These are phyloP conservation scores for Gracilaria caudata DNA, from an alignment of 23 red algal genomes.

Conservation along the genomic window DNA sequence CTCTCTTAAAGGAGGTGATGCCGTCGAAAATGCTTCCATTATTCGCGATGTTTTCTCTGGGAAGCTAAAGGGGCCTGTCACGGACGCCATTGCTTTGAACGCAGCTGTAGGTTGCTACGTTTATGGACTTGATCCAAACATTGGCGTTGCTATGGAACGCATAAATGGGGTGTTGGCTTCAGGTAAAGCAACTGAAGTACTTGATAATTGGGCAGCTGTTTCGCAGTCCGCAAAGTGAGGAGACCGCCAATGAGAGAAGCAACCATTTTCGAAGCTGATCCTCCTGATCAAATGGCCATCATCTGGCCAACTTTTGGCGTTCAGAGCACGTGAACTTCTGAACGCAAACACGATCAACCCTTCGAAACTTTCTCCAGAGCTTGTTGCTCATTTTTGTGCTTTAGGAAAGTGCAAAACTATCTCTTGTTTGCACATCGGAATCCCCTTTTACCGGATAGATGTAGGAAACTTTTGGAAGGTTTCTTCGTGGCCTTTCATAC, in stretches of 20 bases:
- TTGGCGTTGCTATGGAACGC: conserved; percentile 53
- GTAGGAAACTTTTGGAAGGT: conserved; percentile 15
- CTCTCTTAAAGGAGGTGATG: conserved; percentile 84
- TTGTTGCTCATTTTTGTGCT: background rate
- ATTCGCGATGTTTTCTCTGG: conserved; percentile 69
- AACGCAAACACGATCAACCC: background rate
- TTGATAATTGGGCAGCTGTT: conserved; percentile 71
- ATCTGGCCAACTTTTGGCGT: background rate
- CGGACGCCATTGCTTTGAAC: conserved; percentile 90
- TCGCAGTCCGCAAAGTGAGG: conserved; percentile 18
- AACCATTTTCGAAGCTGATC: background rate
- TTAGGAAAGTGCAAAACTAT: background rate
- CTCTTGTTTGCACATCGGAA: conserved; percentile 28
- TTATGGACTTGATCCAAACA: conserved; percentile 74
- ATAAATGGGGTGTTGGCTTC: conserved; percentile 50
- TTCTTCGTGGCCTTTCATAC: conserved; percentile 19
- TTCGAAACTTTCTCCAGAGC: background rate
- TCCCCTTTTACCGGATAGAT: conserved; percentile 9
- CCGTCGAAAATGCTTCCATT: conserved; percentile 72
- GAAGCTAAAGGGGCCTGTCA: conserved; percentile 64
- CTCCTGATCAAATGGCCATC: background rate
- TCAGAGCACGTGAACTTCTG: background rate
- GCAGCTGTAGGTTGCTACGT: conserved; percentile 87
- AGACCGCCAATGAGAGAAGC: background rate
- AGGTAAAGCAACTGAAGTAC: conserved; percentile 51